Base-by-base conservation (phyloP, 2,329 filamentous ascomycete genomes). In the Phaeosphaeria sp. region DNA sequence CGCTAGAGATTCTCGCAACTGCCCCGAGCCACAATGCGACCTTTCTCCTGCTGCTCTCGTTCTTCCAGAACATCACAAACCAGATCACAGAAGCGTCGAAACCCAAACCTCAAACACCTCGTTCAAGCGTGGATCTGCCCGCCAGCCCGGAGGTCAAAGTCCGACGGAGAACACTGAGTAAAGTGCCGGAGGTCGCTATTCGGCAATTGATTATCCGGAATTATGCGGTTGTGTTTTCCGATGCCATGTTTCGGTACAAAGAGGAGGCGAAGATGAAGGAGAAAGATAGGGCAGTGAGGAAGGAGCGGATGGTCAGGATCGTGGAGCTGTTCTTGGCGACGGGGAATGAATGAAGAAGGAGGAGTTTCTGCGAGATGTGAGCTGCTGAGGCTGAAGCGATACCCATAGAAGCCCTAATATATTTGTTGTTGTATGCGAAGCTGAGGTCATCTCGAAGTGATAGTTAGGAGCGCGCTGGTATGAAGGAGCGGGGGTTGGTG, bases 21-120 rank as follows among this genome's bases (percentile, higher is more conserved):
- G 91, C 71, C 1, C 73, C 92, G 0, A 89, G 89, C 49, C 90
- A 96, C 77, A 95, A 92, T 72, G 93, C 97, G 54, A 90, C 91
- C 0, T 96, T 97, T 70, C 91, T 96, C 2, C 93, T 97, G 63
- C 80, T 97, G 17, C 92, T 90, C 0, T 88, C 91, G 8, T 93
- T 93, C 77, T 82, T 97, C 11, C 82, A 83, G 21, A 82, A 84
- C 11, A 82, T 90, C 39, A 78, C 83, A 25, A 80, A 80, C 33
- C 87, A 89, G 67, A 76, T 88, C 6, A 71, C 80, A 54, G 64
- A 64, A 33, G 60, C 68, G 25, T 65, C 64, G 5, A 65, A 64
- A 54, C 65, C 68, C 0, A 57, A 66, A 6, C 55, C 65, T 2
- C 64, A 68, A 33, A 64, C 59, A 15, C 65, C 72, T 25, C 61